Conservation (phyloP, 2,329 filamentous ascomycete genomes). For the Neofusicoccum laricinum region DNA sequence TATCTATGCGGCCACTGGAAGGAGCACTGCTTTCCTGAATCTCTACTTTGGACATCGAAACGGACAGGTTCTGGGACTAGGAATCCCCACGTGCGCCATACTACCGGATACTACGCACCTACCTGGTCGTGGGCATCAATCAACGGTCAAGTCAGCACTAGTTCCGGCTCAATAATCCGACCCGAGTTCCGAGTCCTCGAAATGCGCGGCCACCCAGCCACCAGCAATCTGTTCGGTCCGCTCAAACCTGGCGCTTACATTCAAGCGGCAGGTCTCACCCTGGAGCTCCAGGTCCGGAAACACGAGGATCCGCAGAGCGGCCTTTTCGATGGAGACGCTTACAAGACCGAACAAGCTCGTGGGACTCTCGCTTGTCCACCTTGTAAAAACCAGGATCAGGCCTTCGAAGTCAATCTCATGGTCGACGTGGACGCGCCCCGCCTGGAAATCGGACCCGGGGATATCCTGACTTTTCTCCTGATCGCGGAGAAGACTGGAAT, state of each 20-base stretch:
- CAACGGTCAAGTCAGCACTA: neutral
- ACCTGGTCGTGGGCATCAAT: neutral
- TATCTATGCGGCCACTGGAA: neutral
- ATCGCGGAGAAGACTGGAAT: neutral
- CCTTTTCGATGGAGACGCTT: neutral
- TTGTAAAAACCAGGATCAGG: neutral
- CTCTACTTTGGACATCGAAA: neutral
- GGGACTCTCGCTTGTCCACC: neutral
- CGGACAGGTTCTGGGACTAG: neutral
- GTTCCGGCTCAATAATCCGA: neutral
- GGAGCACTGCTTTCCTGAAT: neutral
- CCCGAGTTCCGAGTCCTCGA: neutral
- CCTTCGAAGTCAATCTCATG: neutral
- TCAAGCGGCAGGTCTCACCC: neutral
- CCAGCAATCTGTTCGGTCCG: neutral
- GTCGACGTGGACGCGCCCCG: neutral
- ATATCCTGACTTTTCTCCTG: neutral
- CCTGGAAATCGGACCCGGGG: neutral
- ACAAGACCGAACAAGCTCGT: neutral
- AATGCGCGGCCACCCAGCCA: neutral
- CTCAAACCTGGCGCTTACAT: neutral
- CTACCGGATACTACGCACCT: neutral
- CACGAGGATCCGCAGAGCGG: neutral
- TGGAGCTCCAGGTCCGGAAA: neutral
- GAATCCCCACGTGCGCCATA: neutral